phyloP scores from a whole-genome alignment of 306 rosid genomes.

The Quercus parvula region DNA sequence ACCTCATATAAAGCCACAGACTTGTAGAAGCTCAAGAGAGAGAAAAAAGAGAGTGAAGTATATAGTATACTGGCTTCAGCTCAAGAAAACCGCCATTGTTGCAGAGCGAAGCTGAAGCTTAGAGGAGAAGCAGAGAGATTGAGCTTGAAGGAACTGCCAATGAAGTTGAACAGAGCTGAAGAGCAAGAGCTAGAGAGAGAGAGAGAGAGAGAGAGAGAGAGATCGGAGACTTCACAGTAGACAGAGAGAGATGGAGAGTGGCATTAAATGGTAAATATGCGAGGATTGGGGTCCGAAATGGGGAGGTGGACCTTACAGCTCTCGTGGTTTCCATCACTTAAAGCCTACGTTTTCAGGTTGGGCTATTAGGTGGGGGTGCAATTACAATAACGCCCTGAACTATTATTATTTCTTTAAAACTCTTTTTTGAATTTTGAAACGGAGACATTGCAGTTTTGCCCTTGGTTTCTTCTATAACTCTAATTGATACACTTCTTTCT shows the following conservation, averaged over 20 bases:
- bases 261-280: slow-evolving; percentile 40
- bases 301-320: slow-evolving; percentile 28
- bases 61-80: neutral
- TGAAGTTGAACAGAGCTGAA: neutral
- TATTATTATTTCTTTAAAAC: neutral
- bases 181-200: neutral
- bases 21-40: neutral
- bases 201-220: slow-evolving; percentile 6
- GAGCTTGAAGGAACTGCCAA: slow-evolving; percentile 20
- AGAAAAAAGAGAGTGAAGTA: neutral
- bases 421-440: slow-evolving; percentile 47
- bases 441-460: slow-evolving; percentile 17
- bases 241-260: slow-evolving; percentile 36
- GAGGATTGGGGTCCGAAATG: slow-evolving; percentile 33
- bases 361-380: slow-evolving; percentile 28
- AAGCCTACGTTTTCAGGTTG: slow-evolving; percentile 46
- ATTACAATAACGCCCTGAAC: slow-evolving; percentile 54
- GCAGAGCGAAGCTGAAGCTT: slow-evolving; percentile 23
- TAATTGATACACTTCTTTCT: neutral
- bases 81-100: slow-evolving; percentile 30
- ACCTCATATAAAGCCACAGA: neutral
- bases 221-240: slow-evolving; percentile 28
- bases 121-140: slow-evolving; percentile 6
- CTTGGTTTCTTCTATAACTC: slow-evolving; percentile 13
- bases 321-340: slow-evolving; percentile 42